Evolutionary conservation across 495 filamentous ascomycete species (phyloP), one percentile per base, ranked within the genome.

Genomic region (Articulospora tetracladia): DNA sequence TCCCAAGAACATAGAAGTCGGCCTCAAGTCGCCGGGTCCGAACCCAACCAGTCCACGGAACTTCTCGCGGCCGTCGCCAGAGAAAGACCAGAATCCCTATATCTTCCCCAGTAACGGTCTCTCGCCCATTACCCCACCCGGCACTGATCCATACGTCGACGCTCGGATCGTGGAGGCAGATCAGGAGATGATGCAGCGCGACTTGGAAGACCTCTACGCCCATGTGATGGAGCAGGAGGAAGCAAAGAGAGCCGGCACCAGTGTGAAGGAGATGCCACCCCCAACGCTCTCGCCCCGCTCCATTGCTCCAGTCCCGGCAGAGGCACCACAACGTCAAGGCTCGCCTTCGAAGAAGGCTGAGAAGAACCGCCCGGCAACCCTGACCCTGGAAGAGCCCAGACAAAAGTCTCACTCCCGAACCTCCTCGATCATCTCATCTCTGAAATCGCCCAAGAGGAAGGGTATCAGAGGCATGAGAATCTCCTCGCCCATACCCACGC

Each of bases 211-310:
- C 70, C 84, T 97, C 66, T 97, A 97, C 69, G 90, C 85, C 52
- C 87, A 92, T 47, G 92, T 96, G 60, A 88, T 96, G 89, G 90
- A 90, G 73, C 88, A 93, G 53, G 91, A 95, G 72, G 86, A 84
- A 36, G 83, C 83, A 51, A 88, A 89, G 73, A 75, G 83, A 54
- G 73, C 74, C 58, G 70, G 74, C 26, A 54, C 71, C 56, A 53
- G 68, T 46, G 27, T 76, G 58, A 63, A 73, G 60, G 58, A 69
- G 24, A 68, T 74, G 34, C 68, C 74, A 48, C 48, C 57, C 28
- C 68, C 69, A n/a, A 19, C 71, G 24, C 59, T 64, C 64, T 41
- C 60, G 63, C 53, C 54, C 65, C 63, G 50, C 53, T 61, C 24
- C 57, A 63, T 24, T 49, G 53, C 36, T 32, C 58, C 65, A 32